Conservation (phyloP, 306 rosid genomes). For the Gastrolobium villosum region DNA sequence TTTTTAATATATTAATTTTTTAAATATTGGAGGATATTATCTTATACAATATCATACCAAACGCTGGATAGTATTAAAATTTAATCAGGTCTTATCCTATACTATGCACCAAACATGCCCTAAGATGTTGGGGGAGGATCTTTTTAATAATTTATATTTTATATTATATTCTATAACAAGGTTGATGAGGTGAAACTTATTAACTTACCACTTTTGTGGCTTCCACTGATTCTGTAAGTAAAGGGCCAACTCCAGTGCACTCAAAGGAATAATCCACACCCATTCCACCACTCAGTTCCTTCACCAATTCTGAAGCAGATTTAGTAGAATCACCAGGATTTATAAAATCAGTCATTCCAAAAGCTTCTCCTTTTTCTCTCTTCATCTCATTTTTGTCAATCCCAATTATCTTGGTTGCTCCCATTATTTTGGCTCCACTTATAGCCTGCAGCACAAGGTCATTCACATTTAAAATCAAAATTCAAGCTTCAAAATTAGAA, state of each 20-base stretch:
- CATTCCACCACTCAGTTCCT: constrained; percentile 57
- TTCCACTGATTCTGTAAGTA: constrained; percentile 53
- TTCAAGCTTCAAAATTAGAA: not conserved
- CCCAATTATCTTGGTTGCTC: constrained; percentile 63
- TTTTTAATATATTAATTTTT: too few species aligned
- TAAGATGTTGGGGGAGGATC: too few species aligned
- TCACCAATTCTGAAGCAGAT: constrained; percentile 51
- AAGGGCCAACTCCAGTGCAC: constrained; percentile 58
- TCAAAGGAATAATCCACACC: constrained; percentile 71
- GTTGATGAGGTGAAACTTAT: constrained; percentile 6
- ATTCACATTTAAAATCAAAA: not conserved
- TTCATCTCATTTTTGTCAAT: constrained; percentile 60
- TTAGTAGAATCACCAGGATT: constrained; percentile 48
- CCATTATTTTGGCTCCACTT: constrained; percentile 56
- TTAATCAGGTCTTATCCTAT: too few species aligned
- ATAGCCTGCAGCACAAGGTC: constrained; percentile 45
- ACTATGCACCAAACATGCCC: too few species aligned
- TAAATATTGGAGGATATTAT: too few species aligned
- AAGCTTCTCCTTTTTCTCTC: constrained; percentile 54
- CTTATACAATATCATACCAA: too few species aligned
- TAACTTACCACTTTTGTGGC: constrained; percentile 59
- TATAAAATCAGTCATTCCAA: constrained; percentile 63
- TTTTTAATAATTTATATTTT: too few species aligned
- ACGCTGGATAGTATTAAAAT: too few species aligned
- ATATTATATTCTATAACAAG: too few species aligned